Evolutionary conservation across 306 rosid species (phyloP).

Genomic region (Potentilla sterilis): DNA sequence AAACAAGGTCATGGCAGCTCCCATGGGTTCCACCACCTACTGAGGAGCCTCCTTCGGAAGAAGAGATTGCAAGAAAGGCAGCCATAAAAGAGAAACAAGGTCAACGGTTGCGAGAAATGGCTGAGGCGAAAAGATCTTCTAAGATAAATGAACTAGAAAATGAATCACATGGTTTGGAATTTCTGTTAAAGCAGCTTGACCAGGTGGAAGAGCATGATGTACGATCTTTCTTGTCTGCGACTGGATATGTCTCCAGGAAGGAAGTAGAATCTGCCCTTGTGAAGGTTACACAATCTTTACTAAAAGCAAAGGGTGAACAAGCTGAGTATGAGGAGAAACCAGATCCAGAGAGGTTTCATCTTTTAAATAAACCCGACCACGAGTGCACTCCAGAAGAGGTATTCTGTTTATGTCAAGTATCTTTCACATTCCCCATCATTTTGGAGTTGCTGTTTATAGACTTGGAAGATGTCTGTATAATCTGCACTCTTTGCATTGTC

Average conservation of each 20-base stretch:
- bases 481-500: background rate
- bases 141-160: conserved; percentile 93
- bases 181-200: conserved; percentile 78
- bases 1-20: conserved; percentile 92
- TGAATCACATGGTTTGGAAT: conserved; percentile 74
- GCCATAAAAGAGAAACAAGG: conserved; percentile 92
- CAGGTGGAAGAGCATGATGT: conserved; percentile 62
- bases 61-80: conserved; percentile 97
- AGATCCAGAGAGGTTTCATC: conserved; percentile 63
- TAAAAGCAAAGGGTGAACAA: conserved; percentile 89
- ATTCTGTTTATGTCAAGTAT: conserved; percentile 27
- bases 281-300: conserved; percentile 72
- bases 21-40: conserved; percentile 96
- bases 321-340: conserved; percentile 66
- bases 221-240: conserved; percentile 70
- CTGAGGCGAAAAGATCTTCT: conserved; percentile 90
- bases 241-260: conserved; percentile 82
- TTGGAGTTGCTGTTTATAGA: conserved; percentile 23
- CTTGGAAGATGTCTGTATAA: background rate
- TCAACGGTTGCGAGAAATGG: conserved; percentile 97
- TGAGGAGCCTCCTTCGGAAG: conserved; percentile 96
- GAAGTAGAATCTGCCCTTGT: conserved; percentile 78
- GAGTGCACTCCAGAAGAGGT: conserved; percentile 87
- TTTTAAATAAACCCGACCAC: conserved; percentile 75
- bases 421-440: conserved; percentile 20